Base-by-base conservation (phyloP, 2,329 filamentous ascomycete species). In the Didymellaceae sp. region DNA sequence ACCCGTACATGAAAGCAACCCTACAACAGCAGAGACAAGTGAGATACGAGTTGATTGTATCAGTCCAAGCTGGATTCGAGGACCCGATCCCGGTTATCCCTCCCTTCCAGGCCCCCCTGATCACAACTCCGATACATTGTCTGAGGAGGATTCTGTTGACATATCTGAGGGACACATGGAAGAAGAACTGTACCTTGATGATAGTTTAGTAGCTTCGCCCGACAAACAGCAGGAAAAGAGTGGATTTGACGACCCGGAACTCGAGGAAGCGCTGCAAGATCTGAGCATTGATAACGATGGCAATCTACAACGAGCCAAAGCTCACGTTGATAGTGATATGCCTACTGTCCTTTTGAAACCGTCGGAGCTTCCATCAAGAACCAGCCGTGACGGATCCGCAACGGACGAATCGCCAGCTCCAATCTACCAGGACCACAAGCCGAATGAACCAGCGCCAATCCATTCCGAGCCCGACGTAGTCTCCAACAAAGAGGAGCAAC, bases 181-280 rank as follows among this genome's bases (percentile, higher is more conserved):
- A 16, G 21, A 32, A 2, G 16, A 22, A 3, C 10, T 26, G 10
- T 13, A 20, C 5, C 37, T 35, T 4, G 45, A 45, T 5, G 11
- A 4, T 8, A 41, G 42, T 8, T 24, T 33, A 6, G 45, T 39
- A 9, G 26, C 38, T 5, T 11, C 9, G 13, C 1, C 10, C 9
- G 18, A 51, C 21, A 37, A 28, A 4, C 31, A 26, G 9, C 25
- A 47, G 1, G 45, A 45, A 3, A 41, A 49, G n/a, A 50, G 58
- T 20, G 54, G 55, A 18, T 68, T 57, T n/a, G 48, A 59, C n/a
- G 65, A 69, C 40, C 50, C 55, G 5, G 64, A 68, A 31, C 61
- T 69, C 7, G 63, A 68, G 22, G 57, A 65, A 31, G 62, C 57
- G 8, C 44, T 66, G 20, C 33, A 41, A 18, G 22, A 30, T 26